These are phyloP conservation scores for Alternaria ethzedia DNA, from an alignment of 2,329 filamentous ascomycete genomes.

Conservation along the genomic window DNA sequence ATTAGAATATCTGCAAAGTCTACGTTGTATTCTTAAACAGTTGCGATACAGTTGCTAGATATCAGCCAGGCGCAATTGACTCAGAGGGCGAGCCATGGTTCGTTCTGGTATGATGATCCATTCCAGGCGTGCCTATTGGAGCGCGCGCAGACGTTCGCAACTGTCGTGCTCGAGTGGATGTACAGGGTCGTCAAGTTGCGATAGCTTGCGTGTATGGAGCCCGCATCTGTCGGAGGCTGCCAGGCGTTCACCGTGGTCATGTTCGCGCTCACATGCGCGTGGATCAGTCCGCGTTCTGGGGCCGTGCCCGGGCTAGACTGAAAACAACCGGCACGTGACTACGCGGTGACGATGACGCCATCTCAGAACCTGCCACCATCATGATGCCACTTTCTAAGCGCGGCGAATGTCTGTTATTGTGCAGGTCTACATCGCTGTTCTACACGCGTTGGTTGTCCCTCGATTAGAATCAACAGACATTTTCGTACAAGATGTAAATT, in stretches of 20 bases:
- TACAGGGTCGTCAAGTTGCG: no score
- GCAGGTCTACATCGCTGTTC: background rate
- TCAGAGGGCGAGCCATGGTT: background rate
- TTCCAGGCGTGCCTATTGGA: background rate
- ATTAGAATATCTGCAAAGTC: background rate
- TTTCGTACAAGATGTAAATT: background rate
- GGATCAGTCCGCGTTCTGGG: background rate
- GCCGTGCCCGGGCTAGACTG: background rate
- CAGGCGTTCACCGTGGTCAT: background rate
- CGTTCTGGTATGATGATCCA: background rate
- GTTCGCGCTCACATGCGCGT: background rate
- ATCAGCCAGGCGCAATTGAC: background rate
- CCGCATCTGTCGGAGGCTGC: background rate
- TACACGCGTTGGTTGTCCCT: background rate
- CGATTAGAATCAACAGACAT: no score
- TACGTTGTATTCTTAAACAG: fast-evolving
- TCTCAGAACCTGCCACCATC: background rate
- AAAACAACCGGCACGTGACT: background rate
- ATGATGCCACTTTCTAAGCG: background rate
- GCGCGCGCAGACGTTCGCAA: background rate
- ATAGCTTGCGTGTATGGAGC: background rate
- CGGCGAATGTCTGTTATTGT: background rate
- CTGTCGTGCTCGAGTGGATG: background rate
- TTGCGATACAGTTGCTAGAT: background rate
- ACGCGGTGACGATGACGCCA: background rate